These are phyloP conservation scores for Mortierella sp. DNA, from an alignment of 371 early-diverging fungal genomes.

Conservation along the genomic window DNA sequence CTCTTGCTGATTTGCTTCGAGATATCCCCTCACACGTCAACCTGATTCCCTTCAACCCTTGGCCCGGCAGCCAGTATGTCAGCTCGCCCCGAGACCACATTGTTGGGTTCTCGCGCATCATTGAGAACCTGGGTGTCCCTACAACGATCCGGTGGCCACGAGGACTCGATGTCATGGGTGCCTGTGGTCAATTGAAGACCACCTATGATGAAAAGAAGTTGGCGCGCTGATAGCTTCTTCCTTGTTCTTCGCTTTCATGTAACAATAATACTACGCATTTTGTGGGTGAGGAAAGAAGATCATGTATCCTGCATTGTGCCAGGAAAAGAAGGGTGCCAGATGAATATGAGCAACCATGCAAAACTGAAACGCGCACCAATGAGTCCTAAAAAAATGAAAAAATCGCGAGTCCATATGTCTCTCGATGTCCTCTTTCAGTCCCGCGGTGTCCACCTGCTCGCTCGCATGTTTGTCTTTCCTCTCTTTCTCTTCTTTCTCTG, in stretches of 20 bases:
- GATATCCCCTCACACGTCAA: slow-evolving; percentile 87
- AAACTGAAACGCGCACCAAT: neutral
- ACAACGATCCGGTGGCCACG: slow-evolving; percentile 70
- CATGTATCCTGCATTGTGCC: neutral
- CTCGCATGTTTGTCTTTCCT: neutral
- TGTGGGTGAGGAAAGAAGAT: neutral
- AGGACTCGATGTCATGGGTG: slow-evolving; percentile 82
- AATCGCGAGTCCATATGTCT: neutral
- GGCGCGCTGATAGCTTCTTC: neutral
- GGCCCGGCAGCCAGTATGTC: slow-evolving; percentile 79
- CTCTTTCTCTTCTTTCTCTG: neutral
- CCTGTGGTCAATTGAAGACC: slow-evolving; percentile 75
- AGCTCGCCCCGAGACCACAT: slow-evolving; percentile 67
- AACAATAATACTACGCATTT: too few relatives aligned
- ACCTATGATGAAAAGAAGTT: slow-evolving; percentile 23
- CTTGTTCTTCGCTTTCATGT: neutral
- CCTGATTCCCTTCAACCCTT: slow-evolving; percentile 87
- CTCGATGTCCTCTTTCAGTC: neutral
- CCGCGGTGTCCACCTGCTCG: neutral
- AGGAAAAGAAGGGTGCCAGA: neutral
- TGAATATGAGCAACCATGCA: neutral
- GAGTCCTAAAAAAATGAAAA: neutral
- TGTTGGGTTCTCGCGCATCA: slow-evolving; percentile 64
- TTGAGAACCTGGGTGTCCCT: slow-evolving; percentile 63
- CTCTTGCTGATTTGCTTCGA: slow-evolving; percentile 71